Percentiles rank a stretch among this genome's conserved stretches.
phyloP scores from a whole-genome alignment of 768 basidiomycete species.

The Auricularia auricula-judae region DNA sequence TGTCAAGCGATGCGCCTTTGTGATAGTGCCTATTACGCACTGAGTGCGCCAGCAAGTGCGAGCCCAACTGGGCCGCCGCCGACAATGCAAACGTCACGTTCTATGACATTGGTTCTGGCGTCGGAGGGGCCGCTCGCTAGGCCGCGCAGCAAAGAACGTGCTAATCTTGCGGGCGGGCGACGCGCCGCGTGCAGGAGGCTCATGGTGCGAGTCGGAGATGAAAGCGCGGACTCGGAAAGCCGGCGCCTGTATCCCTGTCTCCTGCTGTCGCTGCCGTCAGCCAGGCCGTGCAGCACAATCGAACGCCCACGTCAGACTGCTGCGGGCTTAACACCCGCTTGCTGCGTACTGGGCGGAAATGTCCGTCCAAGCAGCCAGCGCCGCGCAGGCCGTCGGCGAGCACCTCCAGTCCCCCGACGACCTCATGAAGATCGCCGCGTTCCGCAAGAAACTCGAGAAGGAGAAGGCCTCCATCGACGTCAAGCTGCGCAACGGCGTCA shows the following conservation, averaged over 20 bases:
- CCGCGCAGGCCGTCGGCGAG: slow-evolving; percentile 79
- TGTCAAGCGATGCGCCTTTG: neutral
- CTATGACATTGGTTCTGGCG: slow-evolving; percentile 9
- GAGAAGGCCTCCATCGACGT: slow-evolving; percentile 92
- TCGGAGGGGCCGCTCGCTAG: neutral
- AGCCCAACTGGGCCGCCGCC: slow-evolving; percentile 91
- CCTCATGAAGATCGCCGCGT: slow-evolving; percentile 76
- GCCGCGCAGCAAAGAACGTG: neutral
- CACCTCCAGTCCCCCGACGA: slow-evolving; percentile 91
- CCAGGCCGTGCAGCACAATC: no score
- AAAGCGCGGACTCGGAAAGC: no score
- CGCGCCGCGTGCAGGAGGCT: no score
- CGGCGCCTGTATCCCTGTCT: no score
- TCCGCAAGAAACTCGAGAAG: slow-evolving; percentile 90
- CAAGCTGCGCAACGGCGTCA: slow-evolving; percentile 81
- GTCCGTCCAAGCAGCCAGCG: slow-evolving; percentile 18
- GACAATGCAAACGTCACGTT: slow-evolving; percentile 85
- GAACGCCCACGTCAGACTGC: no score
- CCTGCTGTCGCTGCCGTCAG: no score
- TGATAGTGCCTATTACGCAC: slow-evolving; percentile 31
- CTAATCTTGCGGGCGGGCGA: no score
- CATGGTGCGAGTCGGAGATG: no score
- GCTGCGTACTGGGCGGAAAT: neutral
- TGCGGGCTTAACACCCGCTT: neutral
- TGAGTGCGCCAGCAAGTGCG: slow-evolving; percentile 75